Base-by-base conservation (phyloP, 768 basidiomycete genomes). In the Scleroderma bovista region DNA sequence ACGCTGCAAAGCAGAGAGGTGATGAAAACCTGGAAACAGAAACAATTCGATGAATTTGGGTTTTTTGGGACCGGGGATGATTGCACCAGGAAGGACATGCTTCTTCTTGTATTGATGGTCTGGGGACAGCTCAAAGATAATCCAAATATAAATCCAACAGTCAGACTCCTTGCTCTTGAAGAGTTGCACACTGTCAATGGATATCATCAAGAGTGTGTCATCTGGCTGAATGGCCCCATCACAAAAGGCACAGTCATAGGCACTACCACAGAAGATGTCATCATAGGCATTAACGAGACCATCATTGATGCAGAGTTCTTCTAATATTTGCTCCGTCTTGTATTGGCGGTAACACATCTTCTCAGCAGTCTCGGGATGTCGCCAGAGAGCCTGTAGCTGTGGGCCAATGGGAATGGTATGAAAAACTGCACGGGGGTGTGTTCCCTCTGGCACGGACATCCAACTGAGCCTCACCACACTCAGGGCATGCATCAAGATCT, bases 171-270 rank as follows among this genome's bases (percentile, higher is more conserved):
- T 75, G 53, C 58, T 59, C 22, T 34, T 32, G 26, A 23, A 47
- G 3, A 75, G 66, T 53, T 75, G 72, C 0, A 69, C 64, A 4
- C 72, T 70, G 46, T 75, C 69, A 10, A 72, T 59, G 0, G 72
- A 73, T 3, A 67, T 48, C 50, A 71, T 57, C 9, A 74, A 55
- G 9, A 70, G 36, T 8, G 61, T 64, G 47, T 73, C 71, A 12
- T 54, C 33, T 3, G 11, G 3, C 2, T n/a, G 20, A 36, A 60
- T 54, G n/a, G 26, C 26, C 1, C 47, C 26, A 32, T 46, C 6
- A n/a, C 23, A 15, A 1, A 43, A 23, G 6, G 24, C 16, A 29
- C 16, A 3, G 12, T 16, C 15, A 23, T 43, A 43, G 24, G 24
- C 24, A 2, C n/a, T 11, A 3, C 41, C 13, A 16, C 41, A 43